Percentiles rank a stretch among this genome's conserved stretches.
Evolutionary conservation across 352 stramenopile genomes (phyloP).

Genomic region (Elongisporangium prolatum): DNA sequence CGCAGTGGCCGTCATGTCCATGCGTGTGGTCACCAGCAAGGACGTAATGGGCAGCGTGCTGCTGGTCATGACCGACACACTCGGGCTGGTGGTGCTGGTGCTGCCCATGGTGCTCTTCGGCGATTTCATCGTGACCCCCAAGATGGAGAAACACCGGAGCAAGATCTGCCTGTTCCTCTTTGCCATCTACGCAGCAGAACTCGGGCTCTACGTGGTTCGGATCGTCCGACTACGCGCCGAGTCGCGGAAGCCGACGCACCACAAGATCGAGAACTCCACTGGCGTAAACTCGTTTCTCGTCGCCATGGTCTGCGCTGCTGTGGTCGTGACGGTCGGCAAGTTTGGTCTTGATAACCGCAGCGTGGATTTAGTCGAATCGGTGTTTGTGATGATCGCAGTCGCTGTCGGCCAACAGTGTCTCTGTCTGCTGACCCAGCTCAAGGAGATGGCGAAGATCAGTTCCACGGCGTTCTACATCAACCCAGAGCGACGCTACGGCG

Average conservation of each 20-base stretch:
- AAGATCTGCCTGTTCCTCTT: constrained; percentile 46
- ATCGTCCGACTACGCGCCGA: constrained; percentile 9
- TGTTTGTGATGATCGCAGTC: constrained; percentile 36
- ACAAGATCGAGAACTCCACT: constrained; percentile 20
- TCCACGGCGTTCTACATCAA: constrained; percentile 44
- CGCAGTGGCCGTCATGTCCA: constrained; percentile 30
- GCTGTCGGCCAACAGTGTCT: constrained; percentile 33
- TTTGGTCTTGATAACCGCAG: constrained; percentile 13
- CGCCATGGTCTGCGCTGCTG: constrained; percentile 22
- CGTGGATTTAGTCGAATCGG: constrained; percentile 25
- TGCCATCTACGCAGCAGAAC: constrained; percentile 36
- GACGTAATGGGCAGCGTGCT: constrained; percentile 41
- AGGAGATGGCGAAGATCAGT: constrained; percentile 36
- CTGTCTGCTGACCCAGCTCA: constrained; percentile 28
- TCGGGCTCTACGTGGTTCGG: constrained; percentile 12
- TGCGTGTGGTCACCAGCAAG: constrained; percentile 47
- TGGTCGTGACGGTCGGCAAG: constrained; percentile 29
- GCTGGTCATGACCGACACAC: constrained; percentile 30
- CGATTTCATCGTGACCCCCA: constrained; percentile 34
- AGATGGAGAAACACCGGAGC: constrained; percentile 23
- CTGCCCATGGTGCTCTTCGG: constrained; percentile 36
- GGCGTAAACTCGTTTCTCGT: constrained; percentile 26
- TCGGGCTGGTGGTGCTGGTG: constrained; percentile 33
- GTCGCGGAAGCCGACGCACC: constrained; percentile 15
- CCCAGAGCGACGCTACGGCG: constrained; percentile 19